phyloP scores from a whole-genome alignment of 1,139 yeast species.

The Scheffersomyces parashehatae region DNA sequence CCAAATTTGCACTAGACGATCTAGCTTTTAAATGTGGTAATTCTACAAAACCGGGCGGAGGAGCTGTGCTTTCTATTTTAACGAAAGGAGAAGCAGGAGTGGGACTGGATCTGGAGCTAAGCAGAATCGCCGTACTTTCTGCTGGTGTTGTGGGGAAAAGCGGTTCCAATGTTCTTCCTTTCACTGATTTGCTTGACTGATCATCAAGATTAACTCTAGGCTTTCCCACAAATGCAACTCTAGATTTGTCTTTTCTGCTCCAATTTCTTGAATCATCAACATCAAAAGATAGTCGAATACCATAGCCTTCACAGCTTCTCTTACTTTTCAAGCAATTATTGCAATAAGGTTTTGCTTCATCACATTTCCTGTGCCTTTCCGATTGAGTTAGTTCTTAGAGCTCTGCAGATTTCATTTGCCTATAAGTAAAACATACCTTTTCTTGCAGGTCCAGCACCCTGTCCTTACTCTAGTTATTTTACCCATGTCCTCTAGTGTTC shows the following conservation, averaged over 20 bases:
- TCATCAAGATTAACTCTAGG: slow-evolving; percentile 6
- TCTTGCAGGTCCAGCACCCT: slow-evolving; percentile 53
- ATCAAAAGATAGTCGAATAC: slow-evolving; percentile 45
- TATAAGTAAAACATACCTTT: slow-evolving; percentile 23
- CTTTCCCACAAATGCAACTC: slow-evolving; percentile 9
- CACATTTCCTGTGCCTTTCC: slow-evolving; percentile 52
- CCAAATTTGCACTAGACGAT: slow-evolving; percentile 13
- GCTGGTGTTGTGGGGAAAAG: background rate
- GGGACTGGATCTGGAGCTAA: no score
- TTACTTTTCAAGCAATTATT: slow-evolving; percentile 49
- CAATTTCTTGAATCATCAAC: slow-evolving; percentile 37
- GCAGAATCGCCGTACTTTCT: background rate
- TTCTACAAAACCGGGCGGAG: background rate
- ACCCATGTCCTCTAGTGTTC: slow-evolving; percentile 18
- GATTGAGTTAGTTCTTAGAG: slow-evolving; percentile 3
- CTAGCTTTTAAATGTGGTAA: slow-evolving; percentile 2
- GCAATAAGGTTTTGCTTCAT: slow-evolving; percentile 56
- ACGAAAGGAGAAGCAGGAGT: background rate
- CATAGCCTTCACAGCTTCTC: slow-evolving; percentile 51
- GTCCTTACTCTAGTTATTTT: slow-evolving; percentile 50
- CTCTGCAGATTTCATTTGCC: background rate
- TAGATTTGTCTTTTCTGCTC: slow-evolving; percentile 8
- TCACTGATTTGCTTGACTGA: background rate
- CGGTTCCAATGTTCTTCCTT: background rate
- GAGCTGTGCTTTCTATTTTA: background rate